Conservation (phyloP, 2,329 filamentous ascomycete species). For the Capronia coronata region DNA sequence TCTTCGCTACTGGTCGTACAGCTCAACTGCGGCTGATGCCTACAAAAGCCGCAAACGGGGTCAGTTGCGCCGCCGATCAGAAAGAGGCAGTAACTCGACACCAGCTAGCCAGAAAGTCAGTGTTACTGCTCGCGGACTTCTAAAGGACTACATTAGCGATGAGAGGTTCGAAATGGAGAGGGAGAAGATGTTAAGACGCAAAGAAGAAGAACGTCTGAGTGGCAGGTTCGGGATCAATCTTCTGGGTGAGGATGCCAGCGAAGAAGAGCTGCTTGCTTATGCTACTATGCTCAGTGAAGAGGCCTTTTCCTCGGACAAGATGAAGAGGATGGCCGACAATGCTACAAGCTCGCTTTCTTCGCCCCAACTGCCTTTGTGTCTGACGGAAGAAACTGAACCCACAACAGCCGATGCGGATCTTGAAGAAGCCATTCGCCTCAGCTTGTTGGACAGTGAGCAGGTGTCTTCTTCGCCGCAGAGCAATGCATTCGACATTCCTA, state of each 20-base stretch:
- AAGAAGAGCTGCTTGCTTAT: conserved; percentile 59
- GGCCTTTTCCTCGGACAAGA: conserved; percentile 45
- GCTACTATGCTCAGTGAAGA: conserved; percentile 58
- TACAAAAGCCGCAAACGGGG: conserved; percentile 73
- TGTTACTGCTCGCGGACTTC: conserved; percentile 59
- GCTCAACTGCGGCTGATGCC: conserved; percentile 67
- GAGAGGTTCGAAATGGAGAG: conserved; percentile 73
- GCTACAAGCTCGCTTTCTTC: conserved; percentile 33
- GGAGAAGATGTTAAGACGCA: conserved; percentile 60
- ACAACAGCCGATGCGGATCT: conserved; percentile 51
- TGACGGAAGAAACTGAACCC: conserved; percentile 34
- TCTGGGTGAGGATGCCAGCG: conserved; percentile 49
- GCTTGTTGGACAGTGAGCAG: conserved; percentile 36
- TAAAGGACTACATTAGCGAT: conserved; percentile 78
- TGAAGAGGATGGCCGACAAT: conserved; percentile 40
- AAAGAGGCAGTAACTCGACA: conserved; percentile 54
- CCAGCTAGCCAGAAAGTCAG: conserved; percentile 52
- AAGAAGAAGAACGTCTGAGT: conserved; percentile 64
- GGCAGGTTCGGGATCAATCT: conserved; percentile 80
- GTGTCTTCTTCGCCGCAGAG: conserved; percentile 17
- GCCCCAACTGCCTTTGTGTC: conserved; percentile 6
- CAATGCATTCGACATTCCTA: conserved; percentile 31
- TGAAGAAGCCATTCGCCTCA: conserved; percentile 56
- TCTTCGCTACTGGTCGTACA: conserved; percentile 89
- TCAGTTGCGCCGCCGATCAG: conserved; percentile 55